A percentile compares a stretch with the other conserved stretches of the same genome.
These are phyloP conservation scores for Neocatenulostroma microsporum DNA, from an alignment of 2,329 filamentous ascomycete genomes.

Conservation along the genomic window DNA sequence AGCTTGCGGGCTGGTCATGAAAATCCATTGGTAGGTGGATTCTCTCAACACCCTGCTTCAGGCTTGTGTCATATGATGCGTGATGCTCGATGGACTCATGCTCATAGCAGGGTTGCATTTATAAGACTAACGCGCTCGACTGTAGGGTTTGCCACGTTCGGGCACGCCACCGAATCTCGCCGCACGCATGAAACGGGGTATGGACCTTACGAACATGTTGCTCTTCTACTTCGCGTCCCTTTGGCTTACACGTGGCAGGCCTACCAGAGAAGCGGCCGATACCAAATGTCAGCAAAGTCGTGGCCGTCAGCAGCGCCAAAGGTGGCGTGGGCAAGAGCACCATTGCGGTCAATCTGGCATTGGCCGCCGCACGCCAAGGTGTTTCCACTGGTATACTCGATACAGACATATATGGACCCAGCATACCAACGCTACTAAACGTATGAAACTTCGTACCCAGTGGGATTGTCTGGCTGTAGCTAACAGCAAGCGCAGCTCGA, in stretches of 20 bases:
- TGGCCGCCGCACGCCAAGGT: constrained; percentile 76
- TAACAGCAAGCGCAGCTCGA: constrained; percentile 18
- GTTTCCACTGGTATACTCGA: constrained; percentile 82
- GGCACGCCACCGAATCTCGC: constrained; percentile 59
- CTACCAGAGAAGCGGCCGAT: constrained; percentile 76
- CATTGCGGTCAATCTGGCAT: constrained; percentile 82
- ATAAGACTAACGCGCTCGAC: background rate
- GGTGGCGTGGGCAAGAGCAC: constrained; percentile 98
- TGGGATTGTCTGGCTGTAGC: background rate
- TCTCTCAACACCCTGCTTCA: background rate
- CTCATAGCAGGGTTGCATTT: background rate
- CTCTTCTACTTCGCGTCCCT: no score
- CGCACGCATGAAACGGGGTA: constrained; percentile 60
- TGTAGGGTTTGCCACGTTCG: constrained; percentile 73
- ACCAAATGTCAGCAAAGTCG: constrained; percentile 76
- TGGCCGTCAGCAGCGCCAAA: constrained; percentile 95
- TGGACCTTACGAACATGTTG: background rate
- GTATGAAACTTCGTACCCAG: constrained; percentile 42
- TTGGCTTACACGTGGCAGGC: constrained; percentile 31
- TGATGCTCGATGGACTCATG: background rate
- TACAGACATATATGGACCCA: constrained; percentile 94
- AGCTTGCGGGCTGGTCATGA: constrained; percentile 13
- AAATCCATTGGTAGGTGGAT: constrained; percentile 19
- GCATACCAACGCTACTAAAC: constrained; percentile 81
- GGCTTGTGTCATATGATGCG: background rate